Percentiles rank a stretch among this genome's conserved stretches.
Evolutionary conservation across 2,329 filamentous ascomycete genomes (phyloP).

Genomic region (Talaromyces verruculosus): DNA sequence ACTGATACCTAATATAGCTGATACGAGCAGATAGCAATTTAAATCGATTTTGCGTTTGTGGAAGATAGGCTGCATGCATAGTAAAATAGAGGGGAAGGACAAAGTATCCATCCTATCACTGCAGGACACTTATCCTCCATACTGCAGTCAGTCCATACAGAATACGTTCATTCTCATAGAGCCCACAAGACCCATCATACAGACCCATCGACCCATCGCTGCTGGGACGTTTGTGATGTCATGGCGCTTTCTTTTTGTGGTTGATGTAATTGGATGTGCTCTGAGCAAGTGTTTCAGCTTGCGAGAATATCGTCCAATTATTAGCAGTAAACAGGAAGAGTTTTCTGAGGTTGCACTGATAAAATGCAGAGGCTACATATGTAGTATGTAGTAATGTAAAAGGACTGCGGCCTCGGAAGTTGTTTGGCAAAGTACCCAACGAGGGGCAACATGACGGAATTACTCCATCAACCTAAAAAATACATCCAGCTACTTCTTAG

Average conservation of each 20-base stretch:
- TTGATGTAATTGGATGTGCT: background rate
- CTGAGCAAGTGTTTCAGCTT: background rate
- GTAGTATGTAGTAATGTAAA: background rate
- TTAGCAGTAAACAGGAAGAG: background rate
- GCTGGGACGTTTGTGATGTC: slow-evolving; percentile 14
- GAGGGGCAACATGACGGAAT: slow-evolving; percentile 21
- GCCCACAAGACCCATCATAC: background rate
- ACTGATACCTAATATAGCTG: background rate
- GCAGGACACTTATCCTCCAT: background rate
- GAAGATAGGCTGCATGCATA: background rate
- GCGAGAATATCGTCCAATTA: background rate
- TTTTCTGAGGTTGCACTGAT: background rate
- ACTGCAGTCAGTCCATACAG: background rate
- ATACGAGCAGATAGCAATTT: background rate
- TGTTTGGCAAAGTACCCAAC: background rate
- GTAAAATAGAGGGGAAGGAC: background rate
- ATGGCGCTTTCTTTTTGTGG: background rate
- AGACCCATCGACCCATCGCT: background rate
- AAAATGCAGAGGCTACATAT: too few relatives aligned
- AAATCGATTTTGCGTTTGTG: background rate
- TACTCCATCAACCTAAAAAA: slow-evolving; percentile 12
- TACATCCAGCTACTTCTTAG: background rate
- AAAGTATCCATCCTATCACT: background rate
- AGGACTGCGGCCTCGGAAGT: background rate
- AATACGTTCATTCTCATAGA: background rate